These are phyloP conservation scores for Fusarium beomiforme DNA, from an alignment of 2,329 filamentous ascomycete genomes.

Conservation along the genomic window DNA sequence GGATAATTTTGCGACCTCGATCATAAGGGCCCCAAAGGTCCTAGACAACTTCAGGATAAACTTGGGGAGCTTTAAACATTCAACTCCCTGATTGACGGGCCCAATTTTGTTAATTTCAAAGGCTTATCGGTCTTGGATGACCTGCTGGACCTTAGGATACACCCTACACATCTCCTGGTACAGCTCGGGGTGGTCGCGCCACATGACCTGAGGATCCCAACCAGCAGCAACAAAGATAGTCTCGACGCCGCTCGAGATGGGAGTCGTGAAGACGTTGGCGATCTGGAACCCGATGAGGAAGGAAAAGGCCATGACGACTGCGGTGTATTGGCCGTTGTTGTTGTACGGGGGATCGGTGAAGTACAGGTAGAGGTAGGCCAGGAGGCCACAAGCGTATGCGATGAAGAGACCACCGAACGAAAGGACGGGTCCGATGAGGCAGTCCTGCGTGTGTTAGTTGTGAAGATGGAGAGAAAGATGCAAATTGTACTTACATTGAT, in stretches of 20 bases:
- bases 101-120: too few species aligned
- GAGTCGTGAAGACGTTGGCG: conserved; percentile 88
- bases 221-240: conserved; percentile 87
- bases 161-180: conserved; percentile 82
- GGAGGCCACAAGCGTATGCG: conserved; percentile 80
- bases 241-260: conserved; percentile 87
- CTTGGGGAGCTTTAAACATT: too few species aligned
- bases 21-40: too few species aligned
- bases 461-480: accelerated
- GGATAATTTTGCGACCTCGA: too few species aligned
- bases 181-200: conserved; percentile 82
- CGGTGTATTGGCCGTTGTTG: conserved; percentile 71
- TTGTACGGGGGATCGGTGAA: conserved; percentile 88
- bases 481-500: conserved; percentile 66
- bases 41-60: too few species aligned
- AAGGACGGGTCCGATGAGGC: conserved; percentile 78
- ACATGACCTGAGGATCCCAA: conserved; percentile 78
- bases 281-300: conserved; percentile 94
- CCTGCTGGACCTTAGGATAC: conserved; percentile 84
- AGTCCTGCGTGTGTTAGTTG: conserved; percentile 63
- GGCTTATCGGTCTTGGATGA: conserved; percentile 61
- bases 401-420: conserved; percentile 86
- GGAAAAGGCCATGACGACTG: conserved; percentile 82
- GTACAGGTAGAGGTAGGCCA: conserved; percentile 87
- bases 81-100: too few species aligned